Base-by-base conservation (phyloP, 441 rosid species). In the Gossypium lobatum region DNA sequence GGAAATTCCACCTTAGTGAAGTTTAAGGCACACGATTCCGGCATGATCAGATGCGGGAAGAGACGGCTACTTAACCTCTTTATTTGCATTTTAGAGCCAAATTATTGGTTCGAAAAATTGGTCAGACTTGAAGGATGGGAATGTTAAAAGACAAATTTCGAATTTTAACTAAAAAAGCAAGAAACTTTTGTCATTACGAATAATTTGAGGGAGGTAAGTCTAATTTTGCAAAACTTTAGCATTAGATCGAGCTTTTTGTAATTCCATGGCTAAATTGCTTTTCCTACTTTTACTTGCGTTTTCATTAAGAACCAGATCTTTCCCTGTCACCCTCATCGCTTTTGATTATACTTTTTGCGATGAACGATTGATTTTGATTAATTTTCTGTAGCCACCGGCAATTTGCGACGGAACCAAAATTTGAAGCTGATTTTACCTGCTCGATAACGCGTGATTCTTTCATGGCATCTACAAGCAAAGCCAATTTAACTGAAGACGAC, bases 381-480 rank as follows among this genome's bases (percentile, higher is more conserved):
- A 11, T 42, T 64, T 64, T 42, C 17, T 2, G 4, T 42, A 4
- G 70, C 17, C 53, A 20, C 53, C 1, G 54, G 54, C 70, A 17
- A 63, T 37, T 63, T n/a, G 50, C 14, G 2, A 34, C 20, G 1
- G 71, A n/a, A 66, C 13, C 20, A 25, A 66, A 28, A 53, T 73
- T 53, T 61, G 5, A 37, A 34, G 25, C 54, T 39, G 64, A 52
- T 37, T 31, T 50, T 6, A 26, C 50, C 25, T 8, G 14, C 37
- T 11, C 64, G 16, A 59, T 23, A 59, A 59, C 17, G 37, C 9
- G 53, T 20, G 81, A 73, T 76, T 46, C 77, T 77, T 62, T 70
- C 65, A 93, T 93, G 98, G 93, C 91, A 61, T 86, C 97, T 58
- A 79, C 86, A 45, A 83, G 93, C 84, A 84, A 79, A 80, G 75